Evolutionary conservation across 768 basidiomycete genomes (phyloP).

Genomic region (Xerocomellus amylosporus): DNA sequence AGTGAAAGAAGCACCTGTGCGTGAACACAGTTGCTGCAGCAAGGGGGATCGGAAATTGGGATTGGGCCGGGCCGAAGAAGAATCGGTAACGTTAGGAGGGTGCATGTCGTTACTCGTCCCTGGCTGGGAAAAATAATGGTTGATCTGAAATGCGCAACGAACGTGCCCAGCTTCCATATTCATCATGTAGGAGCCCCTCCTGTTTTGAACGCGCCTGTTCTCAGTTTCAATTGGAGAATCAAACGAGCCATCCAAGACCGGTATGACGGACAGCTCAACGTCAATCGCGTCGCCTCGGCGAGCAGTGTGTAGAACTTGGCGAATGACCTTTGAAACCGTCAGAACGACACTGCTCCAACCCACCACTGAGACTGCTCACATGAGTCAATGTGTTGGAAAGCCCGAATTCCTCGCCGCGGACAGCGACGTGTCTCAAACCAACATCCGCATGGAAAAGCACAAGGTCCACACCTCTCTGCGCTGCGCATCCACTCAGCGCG

Average conservation of each 20-base stretch:
- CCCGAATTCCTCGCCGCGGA: constrained; percentile 82
- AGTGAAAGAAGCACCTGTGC: constrained; percentile 49
- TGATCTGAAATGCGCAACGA: constrained; percentile 56
- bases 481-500: constrained; percentile 78
- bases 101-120: constrained; percentile 15
- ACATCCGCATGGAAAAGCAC: constrained; percentile 90
- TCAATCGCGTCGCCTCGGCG: constrained; percentile 78
- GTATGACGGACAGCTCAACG: constrained; percentile 66
- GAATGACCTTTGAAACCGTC: constrained; percentile 57
- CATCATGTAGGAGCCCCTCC: constrained; percentile 27
- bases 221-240: constrained; percentile 28
- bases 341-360: constrained; percentile 12
- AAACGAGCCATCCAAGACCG: constrained; percentile 23
- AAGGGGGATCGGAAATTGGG: constrained; percentile 51
- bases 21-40: constrained; percentile 57
- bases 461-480: constrained; percentile 82
- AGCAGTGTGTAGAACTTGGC: constrained; percentile 76
- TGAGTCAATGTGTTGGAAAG: constrained; percentile 78
- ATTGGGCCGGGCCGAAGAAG: constrained; percentile 26
- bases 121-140: constrained; percentile 42
- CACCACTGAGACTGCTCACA: constrained; percentile 49
- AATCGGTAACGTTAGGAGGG: constrained; percentile 9
- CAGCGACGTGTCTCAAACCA: constrained; percentile 81
- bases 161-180: constrained; percentile 38
- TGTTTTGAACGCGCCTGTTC: constrained; percentile 18